Evolutionary conservation across 306 rosid species (phyloP), one percentile per base, ranked within the genome.

Genomic region (Dryas drummondii): DNA sequence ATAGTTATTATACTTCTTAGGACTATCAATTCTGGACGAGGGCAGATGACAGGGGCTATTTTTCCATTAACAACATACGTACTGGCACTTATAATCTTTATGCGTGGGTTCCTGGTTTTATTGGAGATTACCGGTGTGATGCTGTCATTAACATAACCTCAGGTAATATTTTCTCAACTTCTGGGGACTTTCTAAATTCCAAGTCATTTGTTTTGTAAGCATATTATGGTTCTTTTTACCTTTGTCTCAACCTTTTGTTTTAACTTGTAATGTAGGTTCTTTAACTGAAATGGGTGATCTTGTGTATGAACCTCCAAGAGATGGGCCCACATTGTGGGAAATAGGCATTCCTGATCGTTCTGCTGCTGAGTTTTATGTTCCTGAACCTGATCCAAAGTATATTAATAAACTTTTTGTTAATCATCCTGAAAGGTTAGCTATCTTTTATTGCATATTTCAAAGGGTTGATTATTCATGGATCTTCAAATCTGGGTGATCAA

Each of bases 261-360:
- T 70, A 70, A 55, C 55, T 76, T 79, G 32, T 69, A 57, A 59
- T 76, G 42, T 76, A 94, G 98, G 92, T 46, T n/a, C 78, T 82
- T 81, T 45, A 60, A 90, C 85, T 49, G 91, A 87, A 52, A 68
- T 85, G 45, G 96, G 96, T 45, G 86, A 88, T 56, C 82, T 90
- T 66, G 87, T 90, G 1, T 86, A 82, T 77, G 93, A 90, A 41
- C 96, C 98, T 9, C 94, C 89, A 74, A 91, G 97, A 86, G 90
- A 84, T 85, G 96, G 98, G 9, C 96, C 91, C n/a, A 94, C 97
- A 27, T 60, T 91, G 63, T 94, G 98, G 98, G 98, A 94, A 85
- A 94, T 94, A 66, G 98, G 97, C 76, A 78, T 86, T 40, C 98
- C 98, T 9, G 94, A 91, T 82, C 96, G 97, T 47, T 82, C 96